Conservation (phyloP, 257 asterid species). For the Forsythia suspensa region DNA sequence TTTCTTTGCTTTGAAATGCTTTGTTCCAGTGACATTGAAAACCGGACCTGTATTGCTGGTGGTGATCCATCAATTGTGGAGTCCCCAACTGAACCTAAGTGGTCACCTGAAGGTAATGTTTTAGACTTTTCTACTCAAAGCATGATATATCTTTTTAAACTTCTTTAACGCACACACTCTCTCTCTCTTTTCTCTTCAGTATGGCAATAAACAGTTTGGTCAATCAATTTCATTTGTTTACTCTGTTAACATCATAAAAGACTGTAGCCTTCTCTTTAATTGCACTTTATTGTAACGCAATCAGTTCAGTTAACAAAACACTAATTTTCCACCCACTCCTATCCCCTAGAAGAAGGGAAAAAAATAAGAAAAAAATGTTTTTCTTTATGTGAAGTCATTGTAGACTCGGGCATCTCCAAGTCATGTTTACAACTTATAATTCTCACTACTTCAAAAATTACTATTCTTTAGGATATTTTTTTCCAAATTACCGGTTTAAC, state of each 20-base stretch:
- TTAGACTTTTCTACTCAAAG: constrained; percentile 10
- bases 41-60: constrained; percentile 85
- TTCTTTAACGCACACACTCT: neutral
- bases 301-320: neutral
- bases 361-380: neutral
- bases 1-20: constrained; percentile 12
- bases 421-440: neutral
- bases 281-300: neutral
- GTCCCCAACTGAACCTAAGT: constrained; percentile 94
- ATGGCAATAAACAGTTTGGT: neutral
- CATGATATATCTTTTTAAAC: constrained; percentile 1
- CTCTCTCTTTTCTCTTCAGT: neutral
- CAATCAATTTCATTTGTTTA: neutral
- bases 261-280: neutral
- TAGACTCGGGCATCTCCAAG: neutral
- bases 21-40: constrained; percentile 51
- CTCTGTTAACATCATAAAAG: neutral
- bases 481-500: neutral
- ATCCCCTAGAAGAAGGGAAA: neutral
- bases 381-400: too few species aligned
- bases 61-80: constrained; percentile 73
- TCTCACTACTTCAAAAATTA: neutral
- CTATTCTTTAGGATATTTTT: neutral
- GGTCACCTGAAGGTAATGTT: constrained; percentile 89
- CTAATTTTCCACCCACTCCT: neutral